Base-by-base conservation (phyloP, 2,329 filamentous ascomycete genomes). In the Sclerotinia spermophila region DNA sequence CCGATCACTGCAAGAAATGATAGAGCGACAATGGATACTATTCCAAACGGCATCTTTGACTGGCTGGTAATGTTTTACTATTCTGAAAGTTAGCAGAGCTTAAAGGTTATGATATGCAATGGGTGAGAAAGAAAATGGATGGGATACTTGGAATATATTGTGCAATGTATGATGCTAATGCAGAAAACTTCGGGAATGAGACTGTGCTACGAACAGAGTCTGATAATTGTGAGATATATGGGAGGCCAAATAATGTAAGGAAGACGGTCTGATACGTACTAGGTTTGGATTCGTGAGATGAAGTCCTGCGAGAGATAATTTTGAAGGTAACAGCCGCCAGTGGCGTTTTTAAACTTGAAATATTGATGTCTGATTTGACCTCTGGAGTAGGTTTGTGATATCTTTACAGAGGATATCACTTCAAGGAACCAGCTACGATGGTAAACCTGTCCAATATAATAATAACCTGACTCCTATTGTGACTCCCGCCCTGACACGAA, bases 71-170 rank as follows among this genome's bases (percentile, higher is more conserved):
- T 27, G 5, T 15, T 51, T n/a, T 51, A 13, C 24, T 51, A 5
- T 2, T n/a, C n/a, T 51, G 11, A 5, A 13, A 5, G 24, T 51
- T 15, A 51, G 45, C n/a, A 51, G 2, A 15, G n/a, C 24, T 7
- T 1, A 6, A 0, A 11, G 19, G 45, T 51, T 51, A 13, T 3
- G 2, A 15, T 27, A 51, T 51, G 45, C n/a, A 10, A 51, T n/a
- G 11, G 45, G 5, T 51, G 4, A 0, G 24, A 51, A 13, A 15
- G 11, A 0, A 2, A 51, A 7, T 0, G 11, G 4, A 27, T 51
- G 24, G 11, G 6, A 51, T 27, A 15, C 45, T 27, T 6, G 3
- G 24, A 5, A 2, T 15, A 15, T 27, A 13, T 4, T 51, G 45
- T 51, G 24, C 3, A 51, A 6, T 15, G 24, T 51, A n/a, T 51